Evolutionary conservation across 805 yeast genomes (phyloP), one percentile per base, ranked within the genome.

Genomic region (Wickerhamiella sergipiensis): DNA sequence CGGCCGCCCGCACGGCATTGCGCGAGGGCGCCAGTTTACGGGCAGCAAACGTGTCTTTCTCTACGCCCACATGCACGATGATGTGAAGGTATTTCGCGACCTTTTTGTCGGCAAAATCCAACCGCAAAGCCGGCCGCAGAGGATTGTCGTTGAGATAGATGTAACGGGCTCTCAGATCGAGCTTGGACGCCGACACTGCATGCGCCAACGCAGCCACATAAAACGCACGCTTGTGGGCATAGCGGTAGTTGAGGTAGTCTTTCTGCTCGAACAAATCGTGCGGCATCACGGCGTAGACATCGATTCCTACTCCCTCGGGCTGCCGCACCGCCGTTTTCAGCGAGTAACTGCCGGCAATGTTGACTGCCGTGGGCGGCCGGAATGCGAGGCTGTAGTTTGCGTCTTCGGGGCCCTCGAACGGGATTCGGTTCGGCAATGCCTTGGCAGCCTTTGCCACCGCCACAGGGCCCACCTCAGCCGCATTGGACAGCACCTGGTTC

Each of bases 161-260:
- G 62, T 83, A 90, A 56, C 80, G 77, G 40, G 86, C 55, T 45
- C 75, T 57, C 19, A 86, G 69, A 48, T 77, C 72, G 55, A 77
- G 73, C 58, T 31, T 48, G 74, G 75, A 53, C 3, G 45, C 39
- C 12, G 76, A 73, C 55, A 89, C 69, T 50, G 79, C 73, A 46
- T 81, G 80, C 1, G 94, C 83, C 52, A 92, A 61, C 61, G 79
- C 83, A 1, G 95, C 90, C 51, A 88, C 59, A 61, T 88, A 92
- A 58, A 85, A 90, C 8, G 96, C 80, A 57, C 95, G 76, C 67
- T 92, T 92, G 69, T 90, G 88, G 51, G 87, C 70, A 40, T 92
- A 90, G 63, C 97, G 75, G 69, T 85, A 87, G 68, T 92, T 92
- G 59, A 90, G 71, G 61, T 81, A 86, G 65, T 92, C 98, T 68